These are phyloP conservation scores for Tephrocybe sp. DNA, from an alignment of 768 basidiomycete species.

Conservation along the genomic window DNA sequence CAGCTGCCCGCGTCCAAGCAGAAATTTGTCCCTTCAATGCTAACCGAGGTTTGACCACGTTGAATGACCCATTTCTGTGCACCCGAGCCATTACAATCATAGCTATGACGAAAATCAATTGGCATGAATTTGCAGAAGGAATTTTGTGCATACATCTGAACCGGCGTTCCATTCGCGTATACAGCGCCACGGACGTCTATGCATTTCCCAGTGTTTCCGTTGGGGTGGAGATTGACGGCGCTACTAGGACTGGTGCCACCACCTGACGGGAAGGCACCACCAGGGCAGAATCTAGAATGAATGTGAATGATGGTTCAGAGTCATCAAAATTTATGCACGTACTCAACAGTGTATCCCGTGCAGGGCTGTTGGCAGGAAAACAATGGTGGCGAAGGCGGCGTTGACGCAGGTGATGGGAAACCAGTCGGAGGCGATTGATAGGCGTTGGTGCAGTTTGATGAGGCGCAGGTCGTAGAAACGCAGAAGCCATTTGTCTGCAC, in stretches of 20 bases:
- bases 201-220: constrained; percentile 21
- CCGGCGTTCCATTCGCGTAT: constrained; percentile 27
- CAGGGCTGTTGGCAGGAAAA: constrained; percentile 19
- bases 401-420: constrained; percentile 18
- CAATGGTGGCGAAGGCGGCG: constrained; percentile 19
- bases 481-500: constrained; percentile 20
- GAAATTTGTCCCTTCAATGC: constrained; percentile 28
- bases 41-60: constrained; percentile 24
- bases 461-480: constrained; percentile 18
- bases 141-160: constrained; percentile 26
- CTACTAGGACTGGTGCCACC: not conserved
- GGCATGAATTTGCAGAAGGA: not conserved
- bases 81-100: constrained; percentile 29
- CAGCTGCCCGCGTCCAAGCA: constrained; percentile 33
- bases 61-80: constrained; percentile 29
- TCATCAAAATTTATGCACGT: constrained; percentile 1
- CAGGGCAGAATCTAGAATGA: constrained; percentile 24
- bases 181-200: constrained; percentile 26
- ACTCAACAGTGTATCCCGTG: constrained; percentile 25
- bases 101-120: constrained; percentile 14
- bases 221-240: constrained; percentile 20
- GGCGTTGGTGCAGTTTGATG: constrained; percentile 21
- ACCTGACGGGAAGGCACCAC: constrained; percentile 19
- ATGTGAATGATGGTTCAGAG: not conserved
- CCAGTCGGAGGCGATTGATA: constrained; percentile 22